Evolutionary conservation across 2,329 filamentous ascomycete species (phyloP), one percentile per base, ranked within the genome.

Genomic region (Claviceps fusiformis): DNA sequence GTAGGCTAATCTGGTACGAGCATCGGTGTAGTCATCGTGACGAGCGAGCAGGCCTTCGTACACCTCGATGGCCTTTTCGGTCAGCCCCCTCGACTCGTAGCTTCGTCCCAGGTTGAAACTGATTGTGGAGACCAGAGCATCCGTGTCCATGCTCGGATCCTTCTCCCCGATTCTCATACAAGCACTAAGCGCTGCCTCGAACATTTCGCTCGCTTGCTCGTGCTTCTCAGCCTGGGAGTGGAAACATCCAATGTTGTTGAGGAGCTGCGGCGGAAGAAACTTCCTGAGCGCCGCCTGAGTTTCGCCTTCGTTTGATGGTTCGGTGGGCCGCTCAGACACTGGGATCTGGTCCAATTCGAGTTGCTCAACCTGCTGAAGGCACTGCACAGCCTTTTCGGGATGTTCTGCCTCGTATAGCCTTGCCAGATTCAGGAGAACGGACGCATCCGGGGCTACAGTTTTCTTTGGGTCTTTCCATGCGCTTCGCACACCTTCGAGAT

Each of bases 241-340:
- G 71, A 97, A 97, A 69, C 91, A 96, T 5, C 89, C 93, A 67
- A 97, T 95, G 67, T 98, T 98, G 75, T 97, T 98, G 47, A 98
- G 78, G 2, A 97, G 77, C 65, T 95, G 90, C 4, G 93, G 93
- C 1, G 91, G 88, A 1, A 98, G 75, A 56, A 86, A 77, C 65
- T 91, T 87, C 54, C 90, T 84, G 33, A 95, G 75, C 17, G 78
- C 75, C 27, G 74, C 74, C 55, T 80, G 79, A 55, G 81, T 71
- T 35, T 80, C 77, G 3, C 75, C 77, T 56, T 86, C 80, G 54
- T 88, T 82, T 2, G 63, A 63, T 4, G 64, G 58, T 48, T 77
- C 78, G 31, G 79, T 71, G 0, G 85, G 83, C 29, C 78, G 75
- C 50, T 91, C 85, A 11, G 86, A 82, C 19, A 85, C 77, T 0